These are phyloP conservation scores for Saturnispora besseyi DNA, from an alignment of 805 yeast genomes.

Conservation along the genomic window DNA sequence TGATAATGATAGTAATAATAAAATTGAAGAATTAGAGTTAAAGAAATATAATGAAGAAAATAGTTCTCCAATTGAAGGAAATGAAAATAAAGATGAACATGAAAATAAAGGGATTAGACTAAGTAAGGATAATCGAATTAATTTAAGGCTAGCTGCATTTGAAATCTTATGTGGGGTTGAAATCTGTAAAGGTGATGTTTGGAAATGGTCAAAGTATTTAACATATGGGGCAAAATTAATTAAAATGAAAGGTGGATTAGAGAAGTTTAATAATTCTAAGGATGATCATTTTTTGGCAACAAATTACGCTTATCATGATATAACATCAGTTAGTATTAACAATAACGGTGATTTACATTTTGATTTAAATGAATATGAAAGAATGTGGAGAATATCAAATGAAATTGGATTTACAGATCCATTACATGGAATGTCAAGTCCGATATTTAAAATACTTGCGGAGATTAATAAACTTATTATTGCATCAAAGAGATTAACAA, in stretches of 20 bases:
- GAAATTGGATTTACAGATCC: conserved; percentile 51
- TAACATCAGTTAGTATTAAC: conserved; percentile 52
- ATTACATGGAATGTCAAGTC: conserved; percentile 62
- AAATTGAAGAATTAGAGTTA: conserved; percentile 14
- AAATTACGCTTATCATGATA: conserved; percentile 75
- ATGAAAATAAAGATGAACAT: conserved; percentile 21
- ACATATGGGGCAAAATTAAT: conserved; percentile 59
- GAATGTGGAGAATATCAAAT: conserved; percentile 33
- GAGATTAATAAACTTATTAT: conserved; percentile 55
- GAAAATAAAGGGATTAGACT: conserved; percentile 11
- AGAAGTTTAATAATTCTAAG: conserved; percentile 40
- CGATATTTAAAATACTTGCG: conserved; percentile 57
- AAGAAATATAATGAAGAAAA: not conserved
- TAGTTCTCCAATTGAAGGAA: conserved; percentile 11
- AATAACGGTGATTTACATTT: conserved; percentile 59
- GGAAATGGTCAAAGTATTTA: conserved; percentile 61
- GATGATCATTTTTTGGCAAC: conserved; percentile 66
- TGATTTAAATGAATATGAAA: conserved; percentile 49
- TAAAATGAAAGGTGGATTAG: conserved; percentile 52
- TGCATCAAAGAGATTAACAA: conserved; percentile 13
- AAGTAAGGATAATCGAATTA: conserved; percentile 27
- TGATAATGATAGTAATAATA: conserved; percentile 11
- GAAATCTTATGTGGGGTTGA: conserved; percentile 71
- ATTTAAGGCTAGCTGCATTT: conserved; percentile 51
- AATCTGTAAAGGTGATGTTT: conserved; percentile 74